These are phyloP conservation scores for Lathyrus tuberosus DNA, from an alignment of 306 rosid genomes.

Conservation along the genomic window DNA sequence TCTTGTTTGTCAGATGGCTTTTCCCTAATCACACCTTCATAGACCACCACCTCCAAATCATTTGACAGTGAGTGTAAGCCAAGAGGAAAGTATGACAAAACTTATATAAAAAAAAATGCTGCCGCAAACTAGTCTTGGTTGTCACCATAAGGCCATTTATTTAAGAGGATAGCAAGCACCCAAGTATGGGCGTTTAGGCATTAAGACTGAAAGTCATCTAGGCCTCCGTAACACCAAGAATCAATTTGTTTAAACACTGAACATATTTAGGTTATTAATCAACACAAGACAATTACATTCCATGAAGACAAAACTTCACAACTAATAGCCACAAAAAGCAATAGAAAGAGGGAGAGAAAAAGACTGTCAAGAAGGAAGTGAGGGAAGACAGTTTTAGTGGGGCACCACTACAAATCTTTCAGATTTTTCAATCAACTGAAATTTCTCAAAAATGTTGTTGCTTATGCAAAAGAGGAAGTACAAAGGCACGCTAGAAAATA, in stretches of 20 bases:
- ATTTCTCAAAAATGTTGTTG: conserved; percentile 18
- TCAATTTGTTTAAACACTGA: conserved; percentile 19
- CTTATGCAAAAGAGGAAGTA: conserved; percentile 18
- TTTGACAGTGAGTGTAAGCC: conserved; percentile 53
- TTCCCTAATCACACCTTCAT: conserved; percentile 88
- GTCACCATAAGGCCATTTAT: conserved; percentile 67
- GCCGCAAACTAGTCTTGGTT: conserved; percentile 36
- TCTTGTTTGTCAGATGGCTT: conserved; percentile 91
- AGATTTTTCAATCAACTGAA: neutral
- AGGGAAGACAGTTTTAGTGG: neutral
- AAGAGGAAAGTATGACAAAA: conserved; percentile 34
- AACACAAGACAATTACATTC: conserved; percentile 16
- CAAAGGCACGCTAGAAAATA: conserved; percentile 36
- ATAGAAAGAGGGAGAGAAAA: neutral
- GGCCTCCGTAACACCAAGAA: conserved; percentile 36
- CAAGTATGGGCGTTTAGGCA: conserved; percentile 29
- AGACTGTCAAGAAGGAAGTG: conserved; percentile 15
- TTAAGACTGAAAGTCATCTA: conserved; percentile 21
- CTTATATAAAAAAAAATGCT: conserved; percentile 3
- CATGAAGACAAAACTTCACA: conserved; percentile 1
- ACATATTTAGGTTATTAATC: conserved; percentile 32
- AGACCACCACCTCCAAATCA: conserved; percentile 97
- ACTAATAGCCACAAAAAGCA: conserved; percentile 21
- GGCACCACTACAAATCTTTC: conserved; percentile 15
- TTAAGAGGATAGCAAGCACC: conserved; percentile 50